Evolutionary conservation across 768 basidiomycete genomes (phyloP).

Genomic region (Termitomyces eurrhizus): DNA sequence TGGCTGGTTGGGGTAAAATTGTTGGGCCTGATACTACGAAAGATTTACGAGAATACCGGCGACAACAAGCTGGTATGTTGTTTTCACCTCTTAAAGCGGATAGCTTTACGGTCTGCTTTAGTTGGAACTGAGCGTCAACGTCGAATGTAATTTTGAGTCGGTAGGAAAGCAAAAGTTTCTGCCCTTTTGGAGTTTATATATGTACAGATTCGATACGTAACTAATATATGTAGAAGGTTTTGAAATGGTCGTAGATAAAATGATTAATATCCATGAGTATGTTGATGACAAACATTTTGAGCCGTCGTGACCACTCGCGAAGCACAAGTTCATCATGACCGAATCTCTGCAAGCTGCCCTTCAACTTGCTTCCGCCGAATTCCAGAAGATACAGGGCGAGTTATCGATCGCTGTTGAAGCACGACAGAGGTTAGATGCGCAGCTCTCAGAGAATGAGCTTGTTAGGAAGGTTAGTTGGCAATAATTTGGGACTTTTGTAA

Average conservation of each 20-base stretch:
- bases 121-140: slow-evolving; percentile 65
- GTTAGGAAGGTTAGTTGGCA: slow-evolving; percentile 70
- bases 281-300: slow-evolving; percentile 6
- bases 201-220: neutral
- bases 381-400: slow-evolving; percentile 78
- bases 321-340: slow-evolving; percentile 6
- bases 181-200: neutral
- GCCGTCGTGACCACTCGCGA: neutral
- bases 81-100: neutral
- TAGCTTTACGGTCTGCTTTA: slow-evolving; percentile 19
- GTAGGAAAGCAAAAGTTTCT: neutral
- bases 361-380: slow-evolving; percentile 69
- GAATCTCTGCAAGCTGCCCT: slow-evolving; percentile 52
- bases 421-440: slow-evolving; percentile 84
- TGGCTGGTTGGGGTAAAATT: slow-evolving; percentile 87
- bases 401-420: slow-evolving; percentile 71
- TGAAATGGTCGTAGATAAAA: neutral
- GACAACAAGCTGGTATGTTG: slow-evolving; percentile 53
- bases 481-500: neutral
- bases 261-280: neutral
- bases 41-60: slow-evolving; percentile 78
- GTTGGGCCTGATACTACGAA: slow-evolving; percentile 79
- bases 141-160: slow-evolving; percentile 44
- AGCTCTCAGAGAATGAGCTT: slow-evolving; percentile 85
- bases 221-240: neutral